Percentiles rank a stretch among this genome's conserved stretches.
Conservation (phyloP, 257 asterid genomes). For the Scutellaria barbata region DNA sequence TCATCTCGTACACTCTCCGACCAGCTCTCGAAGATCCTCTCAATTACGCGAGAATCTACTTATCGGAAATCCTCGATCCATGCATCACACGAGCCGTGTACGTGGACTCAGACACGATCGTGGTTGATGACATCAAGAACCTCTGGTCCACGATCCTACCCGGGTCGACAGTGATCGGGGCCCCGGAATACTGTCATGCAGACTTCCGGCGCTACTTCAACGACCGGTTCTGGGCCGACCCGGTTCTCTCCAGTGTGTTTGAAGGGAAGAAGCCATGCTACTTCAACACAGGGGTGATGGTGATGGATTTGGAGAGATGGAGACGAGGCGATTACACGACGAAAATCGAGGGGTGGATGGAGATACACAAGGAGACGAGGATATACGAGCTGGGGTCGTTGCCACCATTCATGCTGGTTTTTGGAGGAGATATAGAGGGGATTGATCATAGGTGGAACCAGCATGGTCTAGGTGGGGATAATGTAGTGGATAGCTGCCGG, state of each 20-base stretch:
- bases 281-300: slow-evolving; percentile 80
- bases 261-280: slow-evolving; percentile 63
- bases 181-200: slow-evolving; percentile 65
- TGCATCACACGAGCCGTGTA: slow-evolving; percentile 57
- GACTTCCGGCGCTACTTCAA: slow-evolving; percentile 57
- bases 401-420: slow-evolving; percentile 78
- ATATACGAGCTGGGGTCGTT: slow-evolving; percentile 72
- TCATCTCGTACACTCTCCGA: slow-evolving; percentile 62
- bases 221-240: slow-evolving; percentile 55
- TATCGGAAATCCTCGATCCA: slow-evolving; percentile 55
- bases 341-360: slow-evolving; percentile 72
- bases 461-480: slow-evolving; percentile 84
- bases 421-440: slow-evolving; percentile 67
- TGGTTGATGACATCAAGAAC: slow-evolving; percentile 55
- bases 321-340: slow-evolving; percentile 54
- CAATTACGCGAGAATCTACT: slow-evolving; percentile 71
- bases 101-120: slow-evolving; percentile 61
- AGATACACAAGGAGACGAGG: slow-evolving; percentile 58
- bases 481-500: slow-evolving; percentile 64
- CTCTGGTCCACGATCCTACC: slow-evolving; percentile 46
- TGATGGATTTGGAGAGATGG: slow-evolving; percentile 67
- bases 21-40: slow-evolving; percentile 67
- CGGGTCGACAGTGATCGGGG: slow-evolving; percentile 59
- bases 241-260: slow-evolving; percentile 40
- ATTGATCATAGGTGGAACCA: slow-evolving; percentile 78